These are phyloP conservation scores for Fusarium oxysporum DNA, from an alignment of 2,329 filamentous ascomycete species.

Conservation along the genomic window DNA sequence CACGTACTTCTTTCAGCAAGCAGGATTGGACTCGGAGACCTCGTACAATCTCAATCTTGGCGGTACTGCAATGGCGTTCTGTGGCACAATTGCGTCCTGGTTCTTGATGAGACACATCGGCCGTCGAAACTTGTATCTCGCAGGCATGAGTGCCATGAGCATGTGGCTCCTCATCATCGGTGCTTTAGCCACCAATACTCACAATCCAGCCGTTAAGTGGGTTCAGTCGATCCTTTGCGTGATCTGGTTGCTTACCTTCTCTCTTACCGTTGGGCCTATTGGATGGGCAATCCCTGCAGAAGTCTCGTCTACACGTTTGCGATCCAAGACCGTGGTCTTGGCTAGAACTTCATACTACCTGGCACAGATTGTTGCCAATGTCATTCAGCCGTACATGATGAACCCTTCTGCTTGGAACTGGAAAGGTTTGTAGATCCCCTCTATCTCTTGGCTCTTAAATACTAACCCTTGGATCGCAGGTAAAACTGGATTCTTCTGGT, in stretches of 20 bases:
- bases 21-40: background rate
- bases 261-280: accelerated
- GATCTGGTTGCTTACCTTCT: background rate
- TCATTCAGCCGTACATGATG: background rate
- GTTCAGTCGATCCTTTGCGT: background rate
- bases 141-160: background rate
- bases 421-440: background rate
- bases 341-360: background rate
- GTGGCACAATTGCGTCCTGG: background rate
- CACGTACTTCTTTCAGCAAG: background rate
- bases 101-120: background rate
- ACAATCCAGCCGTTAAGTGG: background rate
- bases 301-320: background rate
- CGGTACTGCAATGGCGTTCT: background rate
- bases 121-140: background rate
- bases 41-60: background rate
- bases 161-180: background rate
- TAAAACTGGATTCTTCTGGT: background rate
- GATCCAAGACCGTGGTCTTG: background rate
- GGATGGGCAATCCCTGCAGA: background rate
- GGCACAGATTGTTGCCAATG: background rate
- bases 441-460: background rate
- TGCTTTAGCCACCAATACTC: background rate
- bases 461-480: accelerated
- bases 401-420: background rate